Base-by-base conservation (phyloP, 768 basidiomycete genomes). In the Boletales sp. region DNA sequence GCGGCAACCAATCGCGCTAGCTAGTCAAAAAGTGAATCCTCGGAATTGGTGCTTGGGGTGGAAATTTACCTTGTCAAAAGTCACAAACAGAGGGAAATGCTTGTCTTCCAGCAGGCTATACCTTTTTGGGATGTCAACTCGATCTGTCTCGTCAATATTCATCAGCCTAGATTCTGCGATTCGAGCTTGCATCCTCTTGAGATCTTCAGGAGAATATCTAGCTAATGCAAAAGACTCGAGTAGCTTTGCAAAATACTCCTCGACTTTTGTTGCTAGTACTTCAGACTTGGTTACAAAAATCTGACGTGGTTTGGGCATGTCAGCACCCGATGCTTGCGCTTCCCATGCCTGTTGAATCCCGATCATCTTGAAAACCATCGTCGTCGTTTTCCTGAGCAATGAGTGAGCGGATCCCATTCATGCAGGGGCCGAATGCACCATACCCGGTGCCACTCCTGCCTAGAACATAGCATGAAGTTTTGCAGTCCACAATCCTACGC, bases 381-480 rank as follows among this genome's bases (percentile, higher is more conserved):
- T 83, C 0, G 87, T 88, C 0, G 84, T 88, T 74, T 87, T 87
- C 1, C 86, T 86, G 37, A 15, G 18, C 6, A 1, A 4, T 17
- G 12, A 19, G 18, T 57, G 40, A 52, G 49, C 12, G 15, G 5
- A 19, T 12, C 2, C 14, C 19, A 12, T 36, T 43, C 17, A 19
- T 4, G 0, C 31, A 4, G 14, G 24, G 5, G 29, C 5, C 8
- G 3, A 0, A 29, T 32, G 12, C 47, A 74, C 12, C 38, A 14
- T 56, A 86, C 86, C 86, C 87, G 0, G 87, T 88, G 3, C 87
- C 87, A 57, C 86, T 87, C 21, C 87, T 72, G 0, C 86, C 84
- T 9, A 86, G 62, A 29, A 87, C 83, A 60, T 81, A 85, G 53
- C 81, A 86, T 0, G 84, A 84, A 6, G 74, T 68, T 0, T 69